These are phyloP conservation scores for Durusdinium trenchii DNA, from an alignment of 73 alveolate species.

Conservation along the genomic window DNA sequence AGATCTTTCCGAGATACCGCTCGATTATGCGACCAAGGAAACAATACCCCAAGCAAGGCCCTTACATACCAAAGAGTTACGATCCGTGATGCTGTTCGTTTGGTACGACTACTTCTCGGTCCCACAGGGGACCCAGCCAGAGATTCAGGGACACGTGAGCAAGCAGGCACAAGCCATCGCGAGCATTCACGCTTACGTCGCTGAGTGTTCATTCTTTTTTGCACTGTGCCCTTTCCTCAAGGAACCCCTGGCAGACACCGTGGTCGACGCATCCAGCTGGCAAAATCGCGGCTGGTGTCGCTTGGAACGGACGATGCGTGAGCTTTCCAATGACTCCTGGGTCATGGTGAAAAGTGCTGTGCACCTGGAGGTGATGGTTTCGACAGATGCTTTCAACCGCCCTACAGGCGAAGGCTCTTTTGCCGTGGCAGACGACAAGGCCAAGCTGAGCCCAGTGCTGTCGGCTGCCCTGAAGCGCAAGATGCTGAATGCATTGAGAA, in stretches of 20 bases:
- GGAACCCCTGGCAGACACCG: not conserved
- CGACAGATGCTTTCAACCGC: not conserved
- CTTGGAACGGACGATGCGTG: not conserved
- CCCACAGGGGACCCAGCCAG: not conserved
- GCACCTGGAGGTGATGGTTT: not conserved
- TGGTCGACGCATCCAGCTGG: not conserved
- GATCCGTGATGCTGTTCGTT: not conserved
- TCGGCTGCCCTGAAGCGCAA: not conserved
- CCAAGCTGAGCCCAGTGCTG: constrained; percentile 5
- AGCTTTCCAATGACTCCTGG: constrained; percentile 10
- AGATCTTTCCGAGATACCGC: not conserved
- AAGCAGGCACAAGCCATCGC: constrained; percentile 35
- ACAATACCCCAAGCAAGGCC: not conserved
- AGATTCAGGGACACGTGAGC: not conserved
- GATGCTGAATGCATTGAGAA: not conserved
- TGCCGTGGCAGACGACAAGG: constrained; percentile 7
- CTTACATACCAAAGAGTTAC: not conserved
- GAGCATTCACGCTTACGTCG: constrained; percentile 30
- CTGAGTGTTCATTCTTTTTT: constrained; percentile 18
- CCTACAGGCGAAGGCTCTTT: not conserved
- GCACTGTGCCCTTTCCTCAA: constrained; percentile 42
- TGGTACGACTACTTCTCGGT: constrained; percentile 26
- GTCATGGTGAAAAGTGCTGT: not conserved
- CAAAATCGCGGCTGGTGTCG: not conserved
- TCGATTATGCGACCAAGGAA: not conserved